Conservation (phyloP, 768 basidiomycete species). For the Astraeus odoratus region DNA sequence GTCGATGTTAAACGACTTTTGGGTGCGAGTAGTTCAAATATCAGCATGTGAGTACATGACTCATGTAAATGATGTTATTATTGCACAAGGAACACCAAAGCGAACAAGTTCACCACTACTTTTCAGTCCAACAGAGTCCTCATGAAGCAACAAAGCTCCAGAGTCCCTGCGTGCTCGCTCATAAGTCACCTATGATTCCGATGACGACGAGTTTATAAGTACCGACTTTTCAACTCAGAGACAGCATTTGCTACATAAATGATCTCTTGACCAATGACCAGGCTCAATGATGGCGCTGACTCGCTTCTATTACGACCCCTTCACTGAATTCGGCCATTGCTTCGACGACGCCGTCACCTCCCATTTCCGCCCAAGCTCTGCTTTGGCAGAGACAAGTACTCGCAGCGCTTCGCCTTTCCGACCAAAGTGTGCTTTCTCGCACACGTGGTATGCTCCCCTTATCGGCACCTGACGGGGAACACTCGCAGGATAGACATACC, state of each 20-base stretch:
- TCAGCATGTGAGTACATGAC: too few relatives aligned
- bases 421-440: constrained; percentile 23
- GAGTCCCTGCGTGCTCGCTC: too few relatives aligned
- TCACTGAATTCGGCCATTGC: constrained; percentile 38
- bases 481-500: constrained; percentile 46
- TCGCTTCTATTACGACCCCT: constrained; percentile 30
- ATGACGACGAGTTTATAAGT: background rate
- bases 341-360: constrained; percentile 32
- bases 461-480: background rate
- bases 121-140: too few relatives aligned
- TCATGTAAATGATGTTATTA: too few relatives aligned
- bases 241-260: background rate
- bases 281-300: constrained; percentile 19
- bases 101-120: too few relatives aligned
- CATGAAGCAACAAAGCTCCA: too few relatives aligned
- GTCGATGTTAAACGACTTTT: too few relatives aligned
- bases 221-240: background rate
- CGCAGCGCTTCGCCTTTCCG: constrained; percentile 14
- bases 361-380: constrained; percentile 15
- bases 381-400: constrained; percentile 6
- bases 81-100: too few relatives aligned
- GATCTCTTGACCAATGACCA: background rate
- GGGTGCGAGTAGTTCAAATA: too few relatives aligned
- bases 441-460: background rate
- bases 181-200: constrained; percentile 1